Evolutionary conservation across 441 rosid genomes (phyloP).

Genomic region (Pelargonium myrrhifolium): DNA sequence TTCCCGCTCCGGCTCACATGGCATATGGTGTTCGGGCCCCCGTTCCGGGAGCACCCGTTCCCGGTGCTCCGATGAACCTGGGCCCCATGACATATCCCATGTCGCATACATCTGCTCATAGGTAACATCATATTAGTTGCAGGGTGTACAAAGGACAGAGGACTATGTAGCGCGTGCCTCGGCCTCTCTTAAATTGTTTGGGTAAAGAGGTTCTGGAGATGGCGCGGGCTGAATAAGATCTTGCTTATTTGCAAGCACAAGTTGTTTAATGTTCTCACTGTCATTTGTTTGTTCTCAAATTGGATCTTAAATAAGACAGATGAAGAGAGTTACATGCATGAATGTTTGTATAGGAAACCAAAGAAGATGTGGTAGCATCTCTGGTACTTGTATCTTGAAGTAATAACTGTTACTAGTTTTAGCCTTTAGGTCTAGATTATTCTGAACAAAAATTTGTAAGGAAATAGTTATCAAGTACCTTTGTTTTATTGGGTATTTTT

Average conservation of each 20-base stretch:
- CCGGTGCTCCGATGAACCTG: conserved; percentile 73
- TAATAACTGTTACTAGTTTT: neutral
- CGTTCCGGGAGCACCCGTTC: conserved; percentile 60
- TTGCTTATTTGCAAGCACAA: conserved; percentile 30
- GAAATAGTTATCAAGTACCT: conserved; percentile 27
- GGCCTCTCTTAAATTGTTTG: conserved; percentile 13
- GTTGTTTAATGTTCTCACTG: conserved; percentile 15
- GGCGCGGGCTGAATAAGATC: conserved; percentile 28
- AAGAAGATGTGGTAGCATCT: conserved; percentile 25
- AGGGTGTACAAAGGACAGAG: conserved; percentile 47
- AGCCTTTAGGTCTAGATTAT: conserved; percentile 13
- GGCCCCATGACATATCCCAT: conserved; percentile 61
- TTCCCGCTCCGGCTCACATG: conserved; percentile 57
- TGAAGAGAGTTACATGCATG: conserved; percentile 27
- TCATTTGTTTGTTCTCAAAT: conserved; percentile 23
- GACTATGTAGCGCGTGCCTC: conserved; percentile 24
- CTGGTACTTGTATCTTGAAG: conserved; percentile 20
- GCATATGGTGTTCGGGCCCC: conserved; percentile 69
- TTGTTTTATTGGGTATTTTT: conserved; percentile 15
- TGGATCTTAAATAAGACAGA: conserved; percentile 33
- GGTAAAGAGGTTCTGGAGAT: conserved; percentile 22
- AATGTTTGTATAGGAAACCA: conserved; percentile 33
- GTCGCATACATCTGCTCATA: conserved; percentile 70
- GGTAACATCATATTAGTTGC: conserved; percentile 40
- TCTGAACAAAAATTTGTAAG: conserved; percentile 16